Evolutionary conservation across 495 filamentous ascomycete species (phyloP).

Genomic region (Podospora didyma): DNA sequence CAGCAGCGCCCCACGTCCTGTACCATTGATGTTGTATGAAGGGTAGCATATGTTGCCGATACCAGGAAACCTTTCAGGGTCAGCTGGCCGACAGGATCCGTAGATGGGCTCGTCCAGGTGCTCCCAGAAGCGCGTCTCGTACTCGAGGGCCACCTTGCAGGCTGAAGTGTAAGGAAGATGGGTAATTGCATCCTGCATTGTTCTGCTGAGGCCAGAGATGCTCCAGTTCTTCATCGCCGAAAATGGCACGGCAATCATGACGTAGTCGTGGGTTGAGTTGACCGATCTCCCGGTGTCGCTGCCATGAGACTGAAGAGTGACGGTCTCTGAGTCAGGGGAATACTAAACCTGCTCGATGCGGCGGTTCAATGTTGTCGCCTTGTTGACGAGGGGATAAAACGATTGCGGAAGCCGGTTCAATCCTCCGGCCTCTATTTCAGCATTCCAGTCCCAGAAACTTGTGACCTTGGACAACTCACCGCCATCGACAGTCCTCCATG

Average conservation of each 20-base stretch:
- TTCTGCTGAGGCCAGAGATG: conserved; percentile 35
- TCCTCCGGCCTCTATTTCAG: conserved; percentile 4
- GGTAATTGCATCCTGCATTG: conserved; percentile 54
- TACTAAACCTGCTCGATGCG: conserved; percentile 46
- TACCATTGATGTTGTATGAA: conserved; percentile 59
- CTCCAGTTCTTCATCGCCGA: conserved; percentile 52
- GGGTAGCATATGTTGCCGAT: conserved; percentile 62
- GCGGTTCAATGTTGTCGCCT: conserved; percentile 51
- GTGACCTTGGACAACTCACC: no score
- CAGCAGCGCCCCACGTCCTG: conserved; percentile 56
- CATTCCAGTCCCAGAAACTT: no score
- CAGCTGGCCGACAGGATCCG: conserved; percentile 54
- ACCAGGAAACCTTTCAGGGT: conserved; percentile 47
- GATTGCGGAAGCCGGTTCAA: conserved; percentile 56
- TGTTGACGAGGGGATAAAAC: conserved; percentile 55
- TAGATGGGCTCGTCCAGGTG: conserved; percentile 56
- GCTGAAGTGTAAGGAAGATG: conserved; percentile 53
- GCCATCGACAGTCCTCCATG: conserved; percentile 64
- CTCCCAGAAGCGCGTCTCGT: conserved; percentile 66
- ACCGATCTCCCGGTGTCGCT: conserved; percentile 37
- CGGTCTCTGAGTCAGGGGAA: conserved; percentile 32
- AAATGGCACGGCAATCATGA: conserved; percentile 60
- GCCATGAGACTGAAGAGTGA: conserved; percentile 44
- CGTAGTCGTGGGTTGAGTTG: conserved; percentile 59
- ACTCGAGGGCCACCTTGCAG: conserved; percentile 66